Evolutionary conservation across 1,139 yeast genomes (phyloP), one percentile per base, ranked within the genome.

Genomic region (Taphrina flavorubra): DNA sequence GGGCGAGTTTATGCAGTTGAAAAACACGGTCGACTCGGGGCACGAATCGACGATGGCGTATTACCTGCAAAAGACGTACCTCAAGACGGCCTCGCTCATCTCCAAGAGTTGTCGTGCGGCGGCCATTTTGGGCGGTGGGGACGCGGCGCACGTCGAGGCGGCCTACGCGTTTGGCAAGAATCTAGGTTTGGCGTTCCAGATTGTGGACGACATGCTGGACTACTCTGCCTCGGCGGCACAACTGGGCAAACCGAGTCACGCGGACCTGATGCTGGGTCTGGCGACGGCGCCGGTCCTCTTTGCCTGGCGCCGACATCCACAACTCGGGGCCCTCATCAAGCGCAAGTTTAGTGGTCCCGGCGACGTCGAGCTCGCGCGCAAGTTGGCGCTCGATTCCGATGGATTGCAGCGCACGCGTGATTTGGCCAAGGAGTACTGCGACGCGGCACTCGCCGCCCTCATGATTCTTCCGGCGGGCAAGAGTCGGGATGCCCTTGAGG

Each of bases 1-100:
- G 79, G 99, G 99, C 61, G 99, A 94, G 79, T 92, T 94, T 77
- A 92, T 94, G 98, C 99, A 94, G 80, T 84, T 94, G 80, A 92
- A 92, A 75, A 94, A 94, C 78, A 91, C 97, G 0, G 95, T 81
- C 16, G 72, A 75, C 11, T 81, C 82, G 0, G 77, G 81, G 42
- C 81, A 85, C 34, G 83, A 89, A 51, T 92, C 89, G 75, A 82
- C 82, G 65, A 92, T 94, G 78, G 96, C 94, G 76, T 94, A 94
- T 78, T 94, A 94, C 77, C 81, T 92, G 71, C 98, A 94, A 80
- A 94, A 94, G 79, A 92, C 99, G 0, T 94, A 94, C 77, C 83
- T 94, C 74, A 94, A 95, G 77, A 94, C 99, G 0, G 99, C 98
- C 1, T 87, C 96, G 4, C 83, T 94, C 72, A 91, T 95, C 87